phyloP scores from a whole-genome alignment of 2,329 filamentous ascomycete species.

The Neocucurbitaria cava region DNA sequence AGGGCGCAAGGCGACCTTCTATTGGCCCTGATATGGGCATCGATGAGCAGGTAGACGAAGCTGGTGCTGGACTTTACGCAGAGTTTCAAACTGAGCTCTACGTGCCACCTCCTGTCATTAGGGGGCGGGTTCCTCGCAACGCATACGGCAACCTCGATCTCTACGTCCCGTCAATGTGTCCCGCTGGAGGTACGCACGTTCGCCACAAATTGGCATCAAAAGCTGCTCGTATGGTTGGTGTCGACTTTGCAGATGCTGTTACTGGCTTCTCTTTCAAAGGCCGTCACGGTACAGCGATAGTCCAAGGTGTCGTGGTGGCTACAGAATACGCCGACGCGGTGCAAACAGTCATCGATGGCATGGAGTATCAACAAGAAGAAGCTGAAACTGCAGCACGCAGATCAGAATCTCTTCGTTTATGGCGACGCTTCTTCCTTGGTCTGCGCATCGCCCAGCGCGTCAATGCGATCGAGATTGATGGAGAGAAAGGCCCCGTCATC shows the following conservation, averaged over 20 bases:
- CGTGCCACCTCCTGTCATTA: slow-evolving; percentile 74
- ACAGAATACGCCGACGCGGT: slow-evolving; percentile 75
- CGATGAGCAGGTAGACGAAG: slow-evolving; percentile 48
- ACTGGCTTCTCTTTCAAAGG: slow-evolving; percentile 90
- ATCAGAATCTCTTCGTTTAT: slow-evolving; percentile 60
- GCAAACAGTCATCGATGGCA: slow-evolving; percentile 69
- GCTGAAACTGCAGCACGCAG: slow-evolving; percentile 64
- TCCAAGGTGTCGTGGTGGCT: slow-evolving; percentile 80
- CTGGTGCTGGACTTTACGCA: slow-evolving; percentile 64
- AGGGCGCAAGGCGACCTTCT: slow-evolving; percentile 26
- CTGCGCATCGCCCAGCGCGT: slow-evolving; percentile 76
- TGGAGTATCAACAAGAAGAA: slow-evolving; percentile 71
- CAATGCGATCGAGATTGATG: slow-evolving; percentile 58
- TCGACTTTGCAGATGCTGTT: slow-evolving; percentile 89
- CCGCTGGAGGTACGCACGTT: slow-evolving; percentile 65
- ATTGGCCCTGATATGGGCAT: slow-evolving; percentile 42
- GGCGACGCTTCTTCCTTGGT: slow-evolving; percentile 67
- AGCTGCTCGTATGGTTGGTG: slow-evolving; percentile 76
- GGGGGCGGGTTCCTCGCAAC: slow-evolving; percentile 72
- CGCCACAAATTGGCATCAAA: slow-evolving; percentile 65
- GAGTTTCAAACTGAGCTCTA: slow-evolving; percentile 73
- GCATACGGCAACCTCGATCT: slow-evolving; percentile 68
- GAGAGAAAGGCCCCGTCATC: slow-evolving; percentile 33
- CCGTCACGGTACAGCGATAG: slow-evolving; percentile 81
- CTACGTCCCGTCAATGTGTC: slow-evolving; percentile 70